A percentile compares a stretch with the other conserved stretches of the same genome.
These are phyloP conservation scores for Mycena rebaudengoi DNA, from an alignment of 768 basidiomycete species.

Conservation along the genomic window DNA sequence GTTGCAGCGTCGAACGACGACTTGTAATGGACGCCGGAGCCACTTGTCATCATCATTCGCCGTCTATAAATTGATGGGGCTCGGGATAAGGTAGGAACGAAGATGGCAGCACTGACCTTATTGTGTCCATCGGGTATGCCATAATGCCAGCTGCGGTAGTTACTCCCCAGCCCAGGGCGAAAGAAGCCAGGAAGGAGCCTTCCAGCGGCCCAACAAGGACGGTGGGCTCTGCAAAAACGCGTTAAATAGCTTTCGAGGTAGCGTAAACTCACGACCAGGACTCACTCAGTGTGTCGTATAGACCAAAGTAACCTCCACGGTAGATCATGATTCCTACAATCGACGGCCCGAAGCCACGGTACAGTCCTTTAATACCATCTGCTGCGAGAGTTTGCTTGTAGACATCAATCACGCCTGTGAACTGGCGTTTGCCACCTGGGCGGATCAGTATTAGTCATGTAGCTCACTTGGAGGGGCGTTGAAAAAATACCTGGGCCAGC, in stretches of 20 bases:
- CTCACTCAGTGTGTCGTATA: conserved; percentile 76
- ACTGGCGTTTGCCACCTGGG: conserved; percentile 77
- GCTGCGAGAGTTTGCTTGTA: conserved; percentile 85
- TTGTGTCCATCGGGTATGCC: conserved; percentile 75
- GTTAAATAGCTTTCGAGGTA: conserved; percentile 42
- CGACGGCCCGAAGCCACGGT: conserved; percentile 88
- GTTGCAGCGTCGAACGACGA: conserved; percentile 82
- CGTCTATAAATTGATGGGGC: conserved; percentile 57
- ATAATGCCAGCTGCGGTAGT: conserved; percentile 88
- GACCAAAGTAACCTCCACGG: conserved; percentile 87
- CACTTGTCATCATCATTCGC: conserved; percentile 96
- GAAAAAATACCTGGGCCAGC: no score
- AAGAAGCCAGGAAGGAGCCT: conserved; percentile 85
- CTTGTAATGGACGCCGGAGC: conserved; percentile 79
- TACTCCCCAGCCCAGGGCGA: conserved; percentile 85
- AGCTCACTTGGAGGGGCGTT: no score
- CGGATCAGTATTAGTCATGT: no score
- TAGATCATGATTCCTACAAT: conserved; percentile 90
- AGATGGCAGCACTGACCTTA: conserved; percentile 49
- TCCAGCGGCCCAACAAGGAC: conserved; percentile 82
- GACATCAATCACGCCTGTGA: conserved; percentile 86
- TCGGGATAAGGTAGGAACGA: conserved; percentile 30
- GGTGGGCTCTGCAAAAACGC: conserved; percentile 66
- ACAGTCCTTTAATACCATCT: conserved; percentile 86
- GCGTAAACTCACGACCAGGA: conserved; percentile 25